Evolutionary conservation across 2,329 filamentous ascomycete species (phyloP).

Genomic region (Beauveria brongniartii): DNA sequence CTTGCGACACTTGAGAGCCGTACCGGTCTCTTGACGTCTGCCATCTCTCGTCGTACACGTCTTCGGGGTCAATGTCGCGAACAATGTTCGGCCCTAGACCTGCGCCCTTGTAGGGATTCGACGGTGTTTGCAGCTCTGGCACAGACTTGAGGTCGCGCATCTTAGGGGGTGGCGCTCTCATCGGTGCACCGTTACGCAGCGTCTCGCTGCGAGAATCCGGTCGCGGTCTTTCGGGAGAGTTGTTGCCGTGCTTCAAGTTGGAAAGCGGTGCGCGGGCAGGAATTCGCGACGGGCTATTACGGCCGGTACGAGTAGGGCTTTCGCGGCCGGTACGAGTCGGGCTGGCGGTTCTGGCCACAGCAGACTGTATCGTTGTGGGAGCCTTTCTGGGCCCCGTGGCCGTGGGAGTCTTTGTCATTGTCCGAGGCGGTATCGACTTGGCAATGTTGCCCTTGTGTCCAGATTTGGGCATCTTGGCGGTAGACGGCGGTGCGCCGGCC

Average conservation of each 20-base stretch:
- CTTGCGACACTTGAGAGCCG: slow-evolving; percentile 33
- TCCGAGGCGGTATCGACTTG: slow-evolving; percentile 30
- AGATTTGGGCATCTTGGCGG: slow-evolving; percentile 29
- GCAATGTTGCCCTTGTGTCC: slow-evolving; percentile 20
- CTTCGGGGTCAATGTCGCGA: slow-evolving; percentile 62
- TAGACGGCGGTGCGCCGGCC: slow-evolving; percentile 47
- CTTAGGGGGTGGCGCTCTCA: slow-evolving; percentile 72
- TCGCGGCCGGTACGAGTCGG: slow-evolving; percentile 21
- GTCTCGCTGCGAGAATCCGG: slow-evolving; percentile 36
- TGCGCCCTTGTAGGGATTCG: slow-evolving; percentile 38
- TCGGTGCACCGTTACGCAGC: slow-evolving; percentile 46
- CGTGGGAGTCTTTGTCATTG: slow-evolving; percentile 48
- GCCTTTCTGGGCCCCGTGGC: slow-evolving; percentile 26
- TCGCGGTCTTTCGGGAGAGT: slow-evolving; percentile 67
- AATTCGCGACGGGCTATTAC: slow-evolving; percentile 43
- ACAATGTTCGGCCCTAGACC: slow-evolving; percentile 49
- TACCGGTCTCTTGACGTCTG: slow-evolving; percentile 25
- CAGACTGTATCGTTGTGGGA: slow-evolving; percentile 19
- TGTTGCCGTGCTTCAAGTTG: slow-evolving; percentile 61
- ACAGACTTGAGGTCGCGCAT: slow-evolving; percentile 70
- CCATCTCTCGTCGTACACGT: slow-evolving; percentile 68
- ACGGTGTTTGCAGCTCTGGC: slow-evolving; percentile 43
- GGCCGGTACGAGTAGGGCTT: slow-evolving; percentile 21
- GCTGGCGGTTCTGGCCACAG: slow-evolving; percentile 13
- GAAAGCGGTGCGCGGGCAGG: slow-evolving; percentile 62